Evolutionary conservation across 305 asterid genomes (phyloP), one percentile per base, ranked within the genome.

Genomic region (Solanum hybrid): DNA sequence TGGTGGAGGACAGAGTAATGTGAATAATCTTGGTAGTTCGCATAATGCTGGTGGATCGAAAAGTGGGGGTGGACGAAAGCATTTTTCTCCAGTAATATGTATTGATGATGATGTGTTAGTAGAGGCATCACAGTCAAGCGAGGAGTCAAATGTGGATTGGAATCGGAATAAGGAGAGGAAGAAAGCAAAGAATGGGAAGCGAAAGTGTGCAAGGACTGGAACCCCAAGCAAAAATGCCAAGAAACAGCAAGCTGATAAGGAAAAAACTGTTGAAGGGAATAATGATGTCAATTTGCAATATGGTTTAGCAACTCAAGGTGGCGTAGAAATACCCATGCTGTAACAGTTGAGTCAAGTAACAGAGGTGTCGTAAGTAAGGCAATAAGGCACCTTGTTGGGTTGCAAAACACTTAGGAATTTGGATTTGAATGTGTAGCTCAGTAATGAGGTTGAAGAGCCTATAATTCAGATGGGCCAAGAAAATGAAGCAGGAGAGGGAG

Each of bases 341-440:
- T 90, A 31, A 6, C 84, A 34, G 46, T 77, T 89, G 98, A 94
- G 84, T 75, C 92, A 8, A 93, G 90, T 91, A 94, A 93, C 92
- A 95, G 93, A 91, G 96, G 92, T 34, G 90, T 92, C 11, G 75
- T 92, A 5, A 40, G 87, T 61, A 93, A 67, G 92, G 91, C 93
- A 64, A 92, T 96, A 91, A 95, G 93, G 89, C 98, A 94, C 84
- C 95, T 39, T 94, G 93, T 18, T 89, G 90, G 89, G 93, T 87
- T 90, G 92, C 92, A 5, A 92, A 91, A 91, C 92, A 90, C 73
- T 91, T 91, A 94, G 93, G 67, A 95, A 91, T 91, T 91, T 97
- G 90, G 98, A 97, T 94, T 90, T 97, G 95, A 96, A 96, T 90
- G 96, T 97, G 92, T 98, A 96, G 91, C 94, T 93, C 86, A 96